These are phyloP conservation scores for Mucor mucedo DNA, from an alignment of 371 early-diverging fungal genomes.

Conservation along the genomic window DNA sequence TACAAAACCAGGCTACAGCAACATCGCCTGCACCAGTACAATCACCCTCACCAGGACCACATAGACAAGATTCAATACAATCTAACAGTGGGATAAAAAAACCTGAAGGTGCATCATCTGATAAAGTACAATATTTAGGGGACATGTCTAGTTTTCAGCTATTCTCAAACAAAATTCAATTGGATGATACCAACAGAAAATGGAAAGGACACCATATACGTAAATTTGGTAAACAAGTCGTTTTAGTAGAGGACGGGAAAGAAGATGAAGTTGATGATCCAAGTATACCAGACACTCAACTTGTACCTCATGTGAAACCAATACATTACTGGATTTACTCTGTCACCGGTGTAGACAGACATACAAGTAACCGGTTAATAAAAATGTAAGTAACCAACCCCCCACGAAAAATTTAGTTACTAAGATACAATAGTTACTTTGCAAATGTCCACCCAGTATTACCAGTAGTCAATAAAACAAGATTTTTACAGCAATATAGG, in stretches of 20 bases:
- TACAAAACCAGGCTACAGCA: conserved; percentile 12
- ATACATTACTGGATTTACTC: conserved; percentile 47
- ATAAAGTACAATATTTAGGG: conserved; percentile 48
- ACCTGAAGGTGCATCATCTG: conserved; percentile 31
- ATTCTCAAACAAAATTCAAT: conserved; percentile 45
- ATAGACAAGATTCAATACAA: background rate
- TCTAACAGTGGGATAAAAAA: conserved; percentile 15
- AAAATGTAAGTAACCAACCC: conserved; percentile 37
- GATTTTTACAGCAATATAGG: conserved; percentile 49
- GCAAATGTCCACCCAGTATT: conserved; percentile 52
- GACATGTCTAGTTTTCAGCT: conserved; percentile 50
- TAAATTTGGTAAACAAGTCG: conserved; percentile 46
- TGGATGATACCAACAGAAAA: conserved; percentile 33
- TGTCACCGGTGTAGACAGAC: conserved; percentile 19
- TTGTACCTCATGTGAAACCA: conserved; percentile 15
- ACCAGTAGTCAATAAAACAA: conserved; percentile 52
- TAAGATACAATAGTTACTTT: conserved; percentile 37
- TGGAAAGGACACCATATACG: conserved; percentile 46
- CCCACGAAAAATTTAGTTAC: background rate
- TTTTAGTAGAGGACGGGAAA: conserved; percentile 36
- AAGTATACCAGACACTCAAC: conserved; percentile 13
- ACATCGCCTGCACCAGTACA: conserved; percentile 9
- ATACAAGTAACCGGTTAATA: conserved; percentile 44
- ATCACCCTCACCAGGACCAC: background rate
- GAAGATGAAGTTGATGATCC: conserved; percentile 13